phyloP scores from a whole-genome alignment of 768 basidiomycete species.

The Lentinula edodes region DNA sequence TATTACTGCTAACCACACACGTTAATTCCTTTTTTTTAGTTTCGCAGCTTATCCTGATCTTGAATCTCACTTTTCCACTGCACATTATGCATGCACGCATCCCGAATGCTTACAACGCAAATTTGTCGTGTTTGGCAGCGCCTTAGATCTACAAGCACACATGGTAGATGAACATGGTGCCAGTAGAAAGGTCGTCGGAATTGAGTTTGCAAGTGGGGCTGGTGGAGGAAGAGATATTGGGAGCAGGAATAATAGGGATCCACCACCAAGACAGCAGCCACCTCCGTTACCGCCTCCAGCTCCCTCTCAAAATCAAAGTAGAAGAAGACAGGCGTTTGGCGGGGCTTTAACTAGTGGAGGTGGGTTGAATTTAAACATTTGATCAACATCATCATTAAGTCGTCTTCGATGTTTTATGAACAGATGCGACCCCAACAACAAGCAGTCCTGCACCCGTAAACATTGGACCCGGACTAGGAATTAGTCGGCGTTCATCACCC shows the following conservation, averaged over 20 bases:
- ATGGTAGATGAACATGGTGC: constrained; percentile 79
- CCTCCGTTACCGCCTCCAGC: constrained; percentile 27
- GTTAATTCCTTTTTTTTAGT: not conserved
- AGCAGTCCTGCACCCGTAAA: not conserved
- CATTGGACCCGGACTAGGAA: not conserved
- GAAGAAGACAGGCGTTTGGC: constrained; percentile 3
- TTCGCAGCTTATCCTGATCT: constrained; percentile 18
- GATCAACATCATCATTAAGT: not conserved
- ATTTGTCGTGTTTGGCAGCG: constrained; percentile 90
- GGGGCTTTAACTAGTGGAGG: not conserved
- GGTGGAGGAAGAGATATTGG: constrained; percentile 32
- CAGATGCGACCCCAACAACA: not conserved
- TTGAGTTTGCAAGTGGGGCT: constrained; percentile 21
- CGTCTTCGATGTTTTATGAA: not conserved
- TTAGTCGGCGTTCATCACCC: constrained; percentile 23
- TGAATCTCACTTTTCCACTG: constrained; percentile 72
- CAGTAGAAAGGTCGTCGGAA: constrained; percentile 62
- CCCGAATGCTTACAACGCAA: constrained; percentile 74
- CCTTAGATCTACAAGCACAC: constrained; percentile 88
- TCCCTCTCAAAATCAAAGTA: constrained; percentile 19
- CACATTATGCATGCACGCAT: constrained; percentile 76
- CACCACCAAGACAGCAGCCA: constrained; percentile 25
- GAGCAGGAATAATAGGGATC: constrained; percentile 32
- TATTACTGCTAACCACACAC: constrained; percentile 24
- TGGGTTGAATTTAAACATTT: not conserved